Percentiles rank a stretch among this genome's conserved stretches.
Conservation (phyloP, 2,329 filamentous ascomycete species). For the Whalleya microplaca region DNA sequence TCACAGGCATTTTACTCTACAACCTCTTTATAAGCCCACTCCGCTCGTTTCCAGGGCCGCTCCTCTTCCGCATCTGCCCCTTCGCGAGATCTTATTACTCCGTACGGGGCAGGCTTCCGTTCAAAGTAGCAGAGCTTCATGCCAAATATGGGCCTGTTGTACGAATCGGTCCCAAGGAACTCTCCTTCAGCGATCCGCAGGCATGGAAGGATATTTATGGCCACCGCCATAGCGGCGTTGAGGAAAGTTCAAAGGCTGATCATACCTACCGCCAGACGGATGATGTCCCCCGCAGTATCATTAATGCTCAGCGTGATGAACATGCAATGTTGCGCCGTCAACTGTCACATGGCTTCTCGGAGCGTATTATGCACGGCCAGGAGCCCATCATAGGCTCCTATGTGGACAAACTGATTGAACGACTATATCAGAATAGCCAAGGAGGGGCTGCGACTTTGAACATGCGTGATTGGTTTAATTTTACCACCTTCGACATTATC, state of each 20-base stretch:
- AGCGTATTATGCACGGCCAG: constrained; percentile 42
- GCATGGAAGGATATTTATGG: constrained; percentile 40
- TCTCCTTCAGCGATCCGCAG: constrained; percentile 41
- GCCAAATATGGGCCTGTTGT: constrained; percentile 44
- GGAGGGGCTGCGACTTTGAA: constrained; percentile 18
- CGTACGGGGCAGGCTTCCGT: constrained; percentile 17
- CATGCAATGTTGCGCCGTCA: constrained; percentile 35
- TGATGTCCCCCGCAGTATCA: constrained; percentile 34
- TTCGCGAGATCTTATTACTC: constrained; percentile 5
- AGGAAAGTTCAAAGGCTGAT: constrained; percentile 34
- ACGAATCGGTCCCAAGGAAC: constrained; percentile 44
- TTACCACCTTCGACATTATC: constrained; percentile 26
- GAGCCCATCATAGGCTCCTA: constrained; percentile 41
- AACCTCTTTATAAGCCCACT: constrained; percentile 32
- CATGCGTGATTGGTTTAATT: constrained; percentile 28
- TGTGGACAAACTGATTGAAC: constrained; percentile 36
- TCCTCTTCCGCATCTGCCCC: constrained; percentile 17
- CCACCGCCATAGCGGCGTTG: constrained; percentile 20
- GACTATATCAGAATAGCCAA: constrained; percentile 28
- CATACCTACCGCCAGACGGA: constrained; percentile 30
- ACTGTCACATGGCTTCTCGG: constrained; percentile 41
- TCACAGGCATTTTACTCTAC: constrained; percentile 13
- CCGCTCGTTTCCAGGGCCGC: constrained; percentile 26
- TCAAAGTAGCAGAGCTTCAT: constrained; percentile 32
- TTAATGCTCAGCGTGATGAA: constrained; percentile 34